Percentiles rank a stretch among this genome's conserved stretches.
Evolutionary conservation across 805 yeast species (phyloP).

Genomic region (Schwanniomyces yamadae): DNA sequence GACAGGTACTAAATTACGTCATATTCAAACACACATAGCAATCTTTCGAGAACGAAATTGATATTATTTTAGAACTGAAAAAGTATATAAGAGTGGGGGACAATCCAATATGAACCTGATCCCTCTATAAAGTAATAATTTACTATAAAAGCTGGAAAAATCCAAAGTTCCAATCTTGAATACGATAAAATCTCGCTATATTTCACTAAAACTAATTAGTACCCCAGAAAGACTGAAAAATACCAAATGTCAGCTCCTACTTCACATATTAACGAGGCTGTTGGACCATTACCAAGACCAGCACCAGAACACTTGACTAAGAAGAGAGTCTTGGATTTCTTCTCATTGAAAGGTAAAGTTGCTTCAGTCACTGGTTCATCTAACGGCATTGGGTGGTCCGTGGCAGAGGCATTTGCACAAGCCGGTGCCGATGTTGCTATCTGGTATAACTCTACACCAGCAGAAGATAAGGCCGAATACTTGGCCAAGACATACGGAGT

Average conservation of each 20-base stretch:
- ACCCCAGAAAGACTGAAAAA: no score
- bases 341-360: conserved; percentile 77
- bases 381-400: conserved; percentile 78
- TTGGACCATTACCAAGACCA: conserved; percentile 50
- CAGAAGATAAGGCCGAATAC: conserved; percentile 59
- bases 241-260: conserved; percentile 6
- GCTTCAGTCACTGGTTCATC: conserved; percentile 87
- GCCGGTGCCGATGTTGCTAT: conserved; percentile 78
- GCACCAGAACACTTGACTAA: conserved; percentile 55
- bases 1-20: no score
- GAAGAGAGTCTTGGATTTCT: conserved; percentile 59
- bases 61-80: no score
- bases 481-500: conserved; percentile 60
- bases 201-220: no score
- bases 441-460: conserved; percentile 50
- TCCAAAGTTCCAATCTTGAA: no score
- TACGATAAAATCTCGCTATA: no score
- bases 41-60: no score
- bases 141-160: no score
- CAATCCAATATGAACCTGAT: no score
- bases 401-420: conserved; percentile 80
- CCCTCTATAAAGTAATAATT: no score
- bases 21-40: no score
- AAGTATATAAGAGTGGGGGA: no score
- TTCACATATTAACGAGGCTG: conserved; percentile 23